These are phyloP conservation scores for Trichophyton benhamiae DNA, from an alignment of 2,329 filamentous ascomycete genomes.

Conservation along the genomic window DNA sequence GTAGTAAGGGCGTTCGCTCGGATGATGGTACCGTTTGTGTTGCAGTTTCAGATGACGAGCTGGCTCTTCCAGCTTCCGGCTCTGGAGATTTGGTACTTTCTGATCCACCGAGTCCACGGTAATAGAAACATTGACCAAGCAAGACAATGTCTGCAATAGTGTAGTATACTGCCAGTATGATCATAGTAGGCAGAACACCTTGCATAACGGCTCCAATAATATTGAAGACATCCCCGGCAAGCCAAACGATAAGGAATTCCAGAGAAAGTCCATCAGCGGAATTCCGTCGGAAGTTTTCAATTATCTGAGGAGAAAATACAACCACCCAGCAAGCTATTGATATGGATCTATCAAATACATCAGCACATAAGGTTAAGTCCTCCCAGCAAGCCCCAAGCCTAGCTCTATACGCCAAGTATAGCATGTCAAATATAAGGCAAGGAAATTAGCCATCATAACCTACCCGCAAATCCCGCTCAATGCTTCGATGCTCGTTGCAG, in stretches of 20 bases:
- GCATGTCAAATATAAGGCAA: not conserved
- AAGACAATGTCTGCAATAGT: constrained; percentile 84
- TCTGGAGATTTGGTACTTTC: constrained; percentile 11
- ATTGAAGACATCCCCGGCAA: constrained; percentile 90
- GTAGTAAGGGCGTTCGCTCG: constrained; percentile 17
- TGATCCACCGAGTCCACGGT: constrained; percentile 57
- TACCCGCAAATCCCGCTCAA: constrained; percentile 85
- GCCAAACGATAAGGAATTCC: constrained; percentile 86
- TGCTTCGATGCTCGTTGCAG: constrained; percentile 59
- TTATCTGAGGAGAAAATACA: constrained; percentile 92
- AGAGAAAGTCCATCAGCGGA: constrained; percentile 82
- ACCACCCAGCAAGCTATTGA: constrained; percentile 97
- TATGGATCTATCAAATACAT: constrained; percentile 52
- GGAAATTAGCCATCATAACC: constrained; percentile 17
- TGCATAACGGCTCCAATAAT: constrained; percentile 86
- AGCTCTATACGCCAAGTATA: not conserved
- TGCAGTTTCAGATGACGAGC: not conserved
- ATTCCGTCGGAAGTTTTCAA: constrained; percentile 77
- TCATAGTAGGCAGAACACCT: constrained; percentile 87
- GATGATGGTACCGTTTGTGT: constrained; percentile 5
- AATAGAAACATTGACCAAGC: constrained; percentile 85
- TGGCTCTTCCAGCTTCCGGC: not conserved
- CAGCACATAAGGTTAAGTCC: not conserved
- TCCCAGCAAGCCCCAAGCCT: not conserved
- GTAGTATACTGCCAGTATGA: constrained; percentile 88